Percentiles rank a stretch among this genome's conserved stretches.
Conservation (phyloP, 2,329 filamentous ascomycete genomes). For the Penicillium sp. region DNA sequence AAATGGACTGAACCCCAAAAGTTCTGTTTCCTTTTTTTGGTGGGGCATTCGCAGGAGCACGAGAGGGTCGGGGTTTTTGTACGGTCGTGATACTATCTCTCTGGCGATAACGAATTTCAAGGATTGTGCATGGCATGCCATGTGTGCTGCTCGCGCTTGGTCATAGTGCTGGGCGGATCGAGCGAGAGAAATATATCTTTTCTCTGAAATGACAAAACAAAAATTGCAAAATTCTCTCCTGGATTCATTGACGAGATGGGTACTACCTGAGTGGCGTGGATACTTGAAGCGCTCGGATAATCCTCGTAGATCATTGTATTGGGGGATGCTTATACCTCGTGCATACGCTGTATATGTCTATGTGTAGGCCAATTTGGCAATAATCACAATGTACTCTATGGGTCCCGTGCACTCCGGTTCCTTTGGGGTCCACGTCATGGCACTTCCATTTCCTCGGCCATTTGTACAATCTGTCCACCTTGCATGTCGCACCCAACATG, state of each 20-base stretch:
- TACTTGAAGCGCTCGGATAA: too few relatives aligned
- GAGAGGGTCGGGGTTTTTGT: conserved; percentile 28
- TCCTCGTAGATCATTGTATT: too few relatives aligned
- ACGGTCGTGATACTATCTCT: conserved; percentile 28
- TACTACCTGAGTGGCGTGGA: too few relatives aligned
- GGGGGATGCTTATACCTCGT: too few relatives aligned
- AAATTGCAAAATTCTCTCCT: conserved; percentile 38
- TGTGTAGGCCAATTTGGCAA: too few relatives aligned
- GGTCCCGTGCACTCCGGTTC: too few relatives aligned
- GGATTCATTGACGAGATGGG: conserved; percentile 26
- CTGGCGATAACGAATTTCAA: conserved; percentile 33
- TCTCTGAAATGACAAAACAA: conserved; percentile 43
- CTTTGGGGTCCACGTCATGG: too few relatives aligned
- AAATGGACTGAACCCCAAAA: conserved; percentile 51
- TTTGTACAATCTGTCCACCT: too few relatives aligned
- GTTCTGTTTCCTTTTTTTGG: conserved; percentile 32
- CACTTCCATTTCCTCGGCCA: too few relatives aligned
- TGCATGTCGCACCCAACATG: too few relatives aligned
- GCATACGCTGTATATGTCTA: too few relatives aligned
- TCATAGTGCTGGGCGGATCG: conserved; percentile 48
- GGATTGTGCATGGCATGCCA: conserved; percentile 30
- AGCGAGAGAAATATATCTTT: conserved; percentile 48
- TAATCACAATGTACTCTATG: too few relatives aligned
- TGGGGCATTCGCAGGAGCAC: conserved; percentile 22
- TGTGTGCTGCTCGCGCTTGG: conserved; percentile 25